phyloP scores from a whole-genome alignment of 352 stramenopile genomes.

The Globisporangium camurandrum region DNA sequence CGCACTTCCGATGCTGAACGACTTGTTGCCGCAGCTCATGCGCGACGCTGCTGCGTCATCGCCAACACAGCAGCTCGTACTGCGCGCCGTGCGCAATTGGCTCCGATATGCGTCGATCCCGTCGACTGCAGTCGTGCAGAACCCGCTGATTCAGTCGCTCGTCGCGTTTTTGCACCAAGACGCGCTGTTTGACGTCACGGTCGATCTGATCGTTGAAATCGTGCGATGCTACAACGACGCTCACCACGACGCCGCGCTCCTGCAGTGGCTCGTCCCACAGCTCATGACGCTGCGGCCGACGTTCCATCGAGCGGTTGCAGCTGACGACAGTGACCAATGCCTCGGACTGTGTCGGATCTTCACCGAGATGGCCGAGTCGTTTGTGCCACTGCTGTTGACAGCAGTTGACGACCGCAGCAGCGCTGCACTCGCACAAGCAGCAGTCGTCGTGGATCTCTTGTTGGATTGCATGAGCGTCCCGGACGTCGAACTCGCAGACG shows the following conservation, averaged over 20 bases:
- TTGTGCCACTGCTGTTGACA: conserved; percentile 70
- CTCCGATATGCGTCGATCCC: conserved; percentile 44
- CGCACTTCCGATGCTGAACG: conserved; percentile 45
- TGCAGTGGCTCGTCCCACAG: conserved; percentile 74
- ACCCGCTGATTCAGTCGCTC: conserved; percentile 63
- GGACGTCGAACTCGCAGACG: conserved; percentile 71
- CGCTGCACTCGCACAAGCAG: conserved; percentile 45
- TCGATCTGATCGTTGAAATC: conserved; percentile 79
- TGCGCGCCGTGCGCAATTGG: conserved; percentile 57
- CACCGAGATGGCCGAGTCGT: conserved; percentile 85
- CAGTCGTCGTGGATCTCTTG: conserved; percentile 78
- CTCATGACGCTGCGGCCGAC: conserved; percentile 52
- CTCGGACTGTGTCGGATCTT: conserved; percentile 84
- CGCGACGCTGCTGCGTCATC: conserved; percentile 31
- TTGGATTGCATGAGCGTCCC: conserved; percentile 82
- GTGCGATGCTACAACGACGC: conserved; percentile 52
- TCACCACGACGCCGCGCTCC: conserved; percentile 36
- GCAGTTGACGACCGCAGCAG: no score
- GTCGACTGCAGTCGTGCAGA: conserved; percentile 37
- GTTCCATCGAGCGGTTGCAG: conserved; percentile 39
- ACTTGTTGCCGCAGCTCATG: conserved; percentile 71
- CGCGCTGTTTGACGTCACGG: conserved; percentile 76
- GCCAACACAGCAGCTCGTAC: conserved; percentile 44
- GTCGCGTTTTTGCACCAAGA: conserved; percentile 53
- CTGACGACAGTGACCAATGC: conserved; percentile 72